phyloP scores from a whole-genome alignment of 176 grass and related monocot species.

The Neostapfia colusana region DNA sequence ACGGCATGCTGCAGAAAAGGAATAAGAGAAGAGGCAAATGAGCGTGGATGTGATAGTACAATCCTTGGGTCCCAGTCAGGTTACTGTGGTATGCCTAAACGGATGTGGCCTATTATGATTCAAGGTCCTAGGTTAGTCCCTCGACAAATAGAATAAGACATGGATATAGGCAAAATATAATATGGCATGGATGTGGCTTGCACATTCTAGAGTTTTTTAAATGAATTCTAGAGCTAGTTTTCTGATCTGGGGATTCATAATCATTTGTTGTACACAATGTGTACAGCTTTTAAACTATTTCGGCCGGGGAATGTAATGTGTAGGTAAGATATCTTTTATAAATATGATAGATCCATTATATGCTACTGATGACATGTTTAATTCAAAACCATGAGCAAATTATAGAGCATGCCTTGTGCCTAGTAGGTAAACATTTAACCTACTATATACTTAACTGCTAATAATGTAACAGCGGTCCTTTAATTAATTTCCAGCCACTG shows the following conservation, averaged over 20 bases:
- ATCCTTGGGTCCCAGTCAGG: not conserved
- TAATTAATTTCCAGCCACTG: slow-evolving; percentile 1
- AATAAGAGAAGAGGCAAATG: not conserved
- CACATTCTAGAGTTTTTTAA: not conserved
- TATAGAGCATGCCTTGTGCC: too few relatives aligned
- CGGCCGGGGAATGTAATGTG: too few relatives aligned
- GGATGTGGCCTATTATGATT: not conserved
- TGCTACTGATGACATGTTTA: not conserved
- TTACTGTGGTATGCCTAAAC: not conserved
- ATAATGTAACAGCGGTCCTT: not conserved
- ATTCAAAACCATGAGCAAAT: not conserved
- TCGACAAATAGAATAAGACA: not conserved
- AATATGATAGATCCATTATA: not conserved
- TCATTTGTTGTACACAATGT: not conserved
- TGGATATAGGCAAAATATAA: not conserved
- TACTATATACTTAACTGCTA: not conserved
- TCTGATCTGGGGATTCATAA: not conserved
- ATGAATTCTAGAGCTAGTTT: too few relatives aligned
- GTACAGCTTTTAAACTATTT: not conserved
- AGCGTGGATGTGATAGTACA: not conserved
- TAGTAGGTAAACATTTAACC: not conserved
- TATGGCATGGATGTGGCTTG: not conserved
- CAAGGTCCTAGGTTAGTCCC: not conserved
- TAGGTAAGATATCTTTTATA: too few relatives aligned
- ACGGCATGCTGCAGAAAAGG: not conserved